phyloP scores from a whole-genome alignment of 306 rosid genomes.

The Trifolium dubium region DNA sequence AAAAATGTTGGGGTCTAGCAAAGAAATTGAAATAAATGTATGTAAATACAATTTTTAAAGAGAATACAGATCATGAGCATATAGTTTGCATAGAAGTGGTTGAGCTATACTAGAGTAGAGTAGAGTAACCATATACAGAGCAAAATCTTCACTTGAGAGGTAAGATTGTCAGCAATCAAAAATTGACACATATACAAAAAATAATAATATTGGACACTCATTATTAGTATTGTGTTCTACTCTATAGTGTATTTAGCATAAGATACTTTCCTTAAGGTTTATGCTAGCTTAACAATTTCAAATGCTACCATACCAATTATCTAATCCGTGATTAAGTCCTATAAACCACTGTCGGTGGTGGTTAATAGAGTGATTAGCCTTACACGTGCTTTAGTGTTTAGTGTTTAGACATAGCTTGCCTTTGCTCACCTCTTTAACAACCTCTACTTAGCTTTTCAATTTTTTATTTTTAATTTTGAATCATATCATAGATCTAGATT shows the following conservation, averaged over 20 bases:
- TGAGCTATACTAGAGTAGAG: slow-evolving; percentile 36
- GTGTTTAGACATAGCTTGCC: slow-evolving; percentile 24
- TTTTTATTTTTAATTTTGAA: not conserved
- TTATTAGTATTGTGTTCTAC: slow-evolving; percentile 43
- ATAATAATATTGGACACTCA: slow-evolving; percentile 31
- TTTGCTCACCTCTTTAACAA: slow-evolving; percentile 46
- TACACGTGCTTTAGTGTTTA: slow-evolving; percentile 27
- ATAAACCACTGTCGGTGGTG: slow-evolving; percentile 46
- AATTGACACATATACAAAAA: slow-evolving; percentile 46
- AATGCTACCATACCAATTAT: slow-evolving; percentile 36
- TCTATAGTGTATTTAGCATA: slow-evolving; percentile 41
- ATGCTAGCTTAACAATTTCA: slow-evolving; percentile 43
- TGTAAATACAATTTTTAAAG: not conserved
- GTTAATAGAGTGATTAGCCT: slow-evolving; percentile 5
- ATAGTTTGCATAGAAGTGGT: slow-evolving; percentile 38
- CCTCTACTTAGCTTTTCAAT: slow-evolving; percentile 10
- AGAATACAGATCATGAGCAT: slow-evolving; percentile 32
- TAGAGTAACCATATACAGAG: slow-evolving; percentile 14
- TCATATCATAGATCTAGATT: slow-evolving; percentile 40
- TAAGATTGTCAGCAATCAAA: slow-evolving; percentile 52
- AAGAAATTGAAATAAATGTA: slow-evolving; percentile 11
- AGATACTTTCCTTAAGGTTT: slow-evolving; percentile 53
- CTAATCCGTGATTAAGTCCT: slow-evolving; percentile 44
- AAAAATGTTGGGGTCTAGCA: not conserved
- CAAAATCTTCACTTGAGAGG: slow-evolving; percentile 63